These are phyloP conservation scores for Aspergillus panamensis DNA, from an alignment of 495 filamentous ascomycete genomes.

Conservation along the genomic window DNA sequence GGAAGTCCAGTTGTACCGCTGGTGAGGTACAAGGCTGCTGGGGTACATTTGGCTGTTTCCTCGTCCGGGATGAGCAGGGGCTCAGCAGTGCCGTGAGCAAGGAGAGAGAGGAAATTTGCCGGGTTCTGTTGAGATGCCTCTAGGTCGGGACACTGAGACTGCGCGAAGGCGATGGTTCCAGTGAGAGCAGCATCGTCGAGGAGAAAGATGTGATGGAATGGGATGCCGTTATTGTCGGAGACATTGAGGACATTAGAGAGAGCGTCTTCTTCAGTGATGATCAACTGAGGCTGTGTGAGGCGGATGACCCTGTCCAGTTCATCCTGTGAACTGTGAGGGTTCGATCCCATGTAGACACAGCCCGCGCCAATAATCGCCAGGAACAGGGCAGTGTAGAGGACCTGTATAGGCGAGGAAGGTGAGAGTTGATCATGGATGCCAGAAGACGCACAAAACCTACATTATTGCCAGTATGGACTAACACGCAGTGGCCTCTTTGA, in stretches of 20 bases:
- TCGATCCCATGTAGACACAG: conserved; percentile 40
- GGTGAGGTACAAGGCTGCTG: conserved; percentile 46
- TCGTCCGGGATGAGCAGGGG: conserved; percentile 21
- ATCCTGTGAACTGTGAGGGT: conserved; percentile 31
- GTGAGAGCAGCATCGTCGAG: conserved; percentile 1
- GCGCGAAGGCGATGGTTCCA: neutral
- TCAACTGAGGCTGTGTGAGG: conserved; percentile 31
- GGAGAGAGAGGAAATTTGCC: neutral
- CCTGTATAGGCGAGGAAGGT: conserved; percentile 20
- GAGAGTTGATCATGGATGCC: too few relatives aligned
- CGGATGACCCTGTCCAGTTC: conserved; percentile 34
- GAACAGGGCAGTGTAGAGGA: conserved; percentile 39
- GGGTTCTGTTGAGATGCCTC: neutral
- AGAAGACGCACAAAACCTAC: conserved; percentile 26
- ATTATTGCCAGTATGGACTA: conserved; percentile 57
- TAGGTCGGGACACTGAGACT: neutral
- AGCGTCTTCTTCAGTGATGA: conserved; percentile 30
- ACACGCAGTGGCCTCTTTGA: conserved; percentile 50
- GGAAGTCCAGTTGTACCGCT: conserved; percentile 56
- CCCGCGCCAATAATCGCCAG: conserved; percentile 38
- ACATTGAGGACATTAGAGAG: conserved; percentile 19
- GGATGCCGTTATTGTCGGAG: conserved; percentile 3
- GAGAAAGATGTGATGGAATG: neutral
- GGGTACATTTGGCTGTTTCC: conserved; percentile 37
- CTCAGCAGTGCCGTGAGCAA: neutral